Base-by-base conservation (phyloP, 2,329 filamentous ascomycete genomes). In the Aspergillus sp. region DNA sequence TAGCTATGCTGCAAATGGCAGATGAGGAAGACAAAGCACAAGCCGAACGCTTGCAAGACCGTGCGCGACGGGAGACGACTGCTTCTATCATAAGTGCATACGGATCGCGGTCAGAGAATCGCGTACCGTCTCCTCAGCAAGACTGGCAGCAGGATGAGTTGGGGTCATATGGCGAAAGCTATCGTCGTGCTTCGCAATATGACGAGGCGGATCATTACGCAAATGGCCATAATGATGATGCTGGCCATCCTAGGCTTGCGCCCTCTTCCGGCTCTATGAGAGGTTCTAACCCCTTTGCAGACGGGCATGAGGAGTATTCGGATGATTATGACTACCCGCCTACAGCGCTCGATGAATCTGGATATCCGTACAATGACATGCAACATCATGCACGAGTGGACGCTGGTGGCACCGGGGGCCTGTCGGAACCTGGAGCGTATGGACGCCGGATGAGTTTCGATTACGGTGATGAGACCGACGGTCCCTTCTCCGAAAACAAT, bases 361-460 rank as follows among this genome's bases (percentile, higher is more conserved):
- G 85, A 2, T 84, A 86, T 68, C 83, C 85, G 3, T 88, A 88
- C 25, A 80, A 79, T 42, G 72, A 83, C 8, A 82, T 86, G 65
- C 79, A 78, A 57, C 81, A 74, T 13, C 83, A 87, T 57, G 91
- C 90, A 5, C 85, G 90, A 57, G 89, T 96, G 54, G 94, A 98
- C 75, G 92, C 91, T 50, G 90, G 87, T 53, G 93, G 91, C 7
- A 97, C 92, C n/a, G 95, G 94, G 42, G 95, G 95, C 1, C 78
- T 97, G 27, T 88, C 92, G 63, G 86, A 90, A 60, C 92, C 93
- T 2, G 86, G 83, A 53, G 82, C 82, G 6, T 85, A 78, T 62
- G 75, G 74, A 47, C 80, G 92, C 65, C 86, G 92, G 62, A 82
- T 92, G 69, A 97, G 92, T 76, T 97, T 95, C 68, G 94, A 98